These are phyloP conservation scores for Brassica rapa DNA, from an alignment of 345 rosid genomes.

Conservation along the genomic window DNA sequence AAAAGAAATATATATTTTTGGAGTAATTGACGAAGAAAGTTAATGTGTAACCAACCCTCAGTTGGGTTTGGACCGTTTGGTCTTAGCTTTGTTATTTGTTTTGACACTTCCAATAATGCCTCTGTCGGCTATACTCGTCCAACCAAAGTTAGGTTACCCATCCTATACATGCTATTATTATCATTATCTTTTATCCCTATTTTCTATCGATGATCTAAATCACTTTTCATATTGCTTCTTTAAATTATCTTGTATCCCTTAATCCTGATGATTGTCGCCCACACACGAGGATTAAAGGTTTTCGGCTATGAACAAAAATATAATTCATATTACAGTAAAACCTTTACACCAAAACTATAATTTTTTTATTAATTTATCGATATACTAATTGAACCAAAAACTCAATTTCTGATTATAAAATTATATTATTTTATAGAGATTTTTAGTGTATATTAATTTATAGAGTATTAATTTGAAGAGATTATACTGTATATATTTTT, in stretches of 20 bases:
- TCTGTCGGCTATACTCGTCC: slow-evolving; percentile 38
- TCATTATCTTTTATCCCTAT: neutral
- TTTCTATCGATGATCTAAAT: neutral
- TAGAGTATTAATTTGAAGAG: too few relatives aligned
- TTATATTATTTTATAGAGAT: too few relatives aligned
- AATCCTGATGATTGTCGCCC: slow-evolving; percentile 1
- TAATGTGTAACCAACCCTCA: slow-evolving; percentile 46
- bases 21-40: slow-evolving; percentile 68
- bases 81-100: slow-evolving; percentile 29
- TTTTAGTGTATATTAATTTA: too few relatives aligned
- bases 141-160: slow-evolving; percentile 36
- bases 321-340: neutral
- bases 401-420: too few relatives aligned
- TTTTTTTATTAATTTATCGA: too few relatives aligned
- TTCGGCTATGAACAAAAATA: neutral
- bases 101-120: slow-evolving; percentile 38
- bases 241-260: neutral
- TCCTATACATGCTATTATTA: slow-evolving; percentile 7
- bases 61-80: slow-evolving; percentile 28
- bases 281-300: neutral
- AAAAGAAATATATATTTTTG: slow-evolving; percentile 39
- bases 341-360: too few relatives aligned
- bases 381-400: too few relatives aligned
- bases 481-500: neutral
- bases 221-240: neutral